Base-by-base conservation (phyloP, 164 flowering plant species). In the Nelumbo lutea region DNA sequence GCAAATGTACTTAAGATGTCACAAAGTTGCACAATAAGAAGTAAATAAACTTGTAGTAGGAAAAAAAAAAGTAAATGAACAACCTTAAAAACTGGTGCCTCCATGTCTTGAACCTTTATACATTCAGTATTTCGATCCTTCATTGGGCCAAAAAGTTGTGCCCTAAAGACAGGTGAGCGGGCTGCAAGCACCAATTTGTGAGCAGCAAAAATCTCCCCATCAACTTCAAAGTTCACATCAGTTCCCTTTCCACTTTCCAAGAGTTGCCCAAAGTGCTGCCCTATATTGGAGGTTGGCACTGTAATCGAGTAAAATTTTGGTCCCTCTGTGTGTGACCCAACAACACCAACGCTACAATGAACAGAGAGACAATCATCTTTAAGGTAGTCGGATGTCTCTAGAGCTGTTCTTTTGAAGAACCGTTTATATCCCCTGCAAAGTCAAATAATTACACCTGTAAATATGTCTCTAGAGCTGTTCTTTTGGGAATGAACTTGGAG, bases 151-250 rank as follows among this genome's bases (percentile, higher is more conserved):
- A 46, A 60, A 53, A 66, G 48, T 60, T 39, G 56, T 14, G 60
- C 46, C 46, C 65, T 14, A 76, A 92, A 92, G 42, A 92, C 98
- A 62, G 94, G 96, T 50, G 98, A 92, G 3, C 98, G 88, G 52
- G 91, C 91, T 15, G 98, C 96, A 75, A 92, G 89, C 43, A 92
- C 88, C 81, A 92, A 62, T 75, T 90, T 92, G 77, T 92, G 96
- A 6, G 95, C 91, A 66, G 83, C 58, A 83, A 86, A 86, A 1
- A 46, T 75, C 80, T 92, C 96, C 8, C 86, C 95, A 71, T 85
- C 84, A 70, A 92, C 91, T 75, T 83, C 89, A 83, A 92, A 89
- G 65, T 65, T 81, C 7, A 89, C 88, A 84, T 90, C 95, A 58
- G 79, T 70, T 61, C 89, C 85, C 77, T 83, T 86, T 56, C 91